Evolutionary conservation across 345 rosid species (phyloP), one percentile per base, ranked within the genome.

Genomic region (Brassica incana): DNA sequence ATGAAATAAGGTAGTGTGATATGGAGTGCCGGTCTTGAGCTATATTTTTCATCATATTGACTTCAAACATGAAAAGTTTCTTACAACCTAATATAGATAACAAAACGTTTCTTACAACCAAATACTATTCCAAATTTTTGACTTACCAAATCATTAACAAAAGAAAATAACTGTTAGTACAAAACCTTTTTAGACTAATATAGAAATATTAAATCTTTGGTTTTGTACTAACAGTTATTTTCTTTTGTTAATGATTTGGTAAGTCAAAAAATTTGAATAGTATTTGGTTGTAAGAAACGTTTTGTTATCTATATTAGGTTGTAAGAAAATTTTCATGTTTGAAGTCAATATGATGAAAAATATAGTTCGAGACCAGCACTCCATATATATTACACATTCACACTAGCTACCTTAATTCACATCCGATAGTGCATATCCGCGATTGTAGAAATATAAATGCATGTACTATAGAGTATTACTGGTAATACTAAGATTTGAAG

Each of bases 311-410:
- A 38, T 10, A 43, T 2, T 36, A 7, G 43, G 43, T 40, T 40
- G 12, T 40, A 40, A 9, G 48, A 40, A 3, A 18, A 50, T n/a
- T 54, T 54, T 6, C 27, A 50, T 12, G 52, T 52, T 36, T 75
- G 78, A 66, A 54, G 10, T 54, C 65, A 54, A 14, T 65, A 29
- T 66, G 71, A 63, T 30, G 77, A 30, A n/a, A 15, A 52, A 8
- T 43, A 1, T 11, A 74, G 36, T 3, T 75, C 8, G 54, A 54
- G 35, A 30, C 32, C 8, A 30, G 4, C n/a, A 43, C 14, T 27
- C 27, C 30, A 20, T 20, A 20, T 20, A 68, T 68, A 4, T 68
- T 27, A 27, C 0, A 27, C 30, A 27, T 27, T 27, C 30, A 27
- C 36, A 7, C 35, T n/a, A n/a, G n/a, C n/a, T 23, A 25, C 7